These are phyloP conservation scores for Entonaema liquescens DNA, from an alignment of 495 filamentous ascomycete species.

Conservation along the genomic window DNA sequence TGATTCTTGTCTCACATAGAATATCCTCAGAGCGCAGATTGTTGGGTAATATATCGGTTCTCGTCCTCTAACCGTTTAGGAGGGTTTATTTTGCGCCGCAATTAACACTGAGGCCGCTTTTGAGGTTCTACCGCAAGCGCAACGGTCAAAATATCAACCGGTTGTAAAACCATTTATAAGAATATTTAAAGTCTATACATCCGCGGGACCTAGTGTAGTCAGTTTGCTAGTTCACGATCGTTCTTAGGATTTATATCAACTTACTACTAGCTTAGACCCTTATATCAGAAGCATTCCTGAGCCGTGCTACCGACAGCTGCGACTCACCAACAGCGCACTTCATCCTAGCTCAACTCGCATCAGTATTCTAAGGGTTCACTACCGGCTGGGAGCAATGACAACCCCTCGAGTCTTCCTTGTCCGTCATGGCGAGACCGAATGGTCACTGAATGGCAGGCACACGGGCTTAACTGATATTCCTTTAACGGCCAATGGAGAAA, in stretches of 20 bases:
- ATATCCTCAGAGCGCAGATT: neutral
- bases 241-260: neutral
- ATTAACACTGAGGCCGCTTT: neutral
- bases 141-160: neutral
- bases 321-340: neutral
- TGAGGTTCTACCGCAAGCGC: neutral
- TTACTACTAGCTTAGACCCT: neutral
- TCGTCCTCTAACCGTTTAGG: neutral
- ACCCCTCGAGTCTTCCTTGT: slow-evolving; percentile 90
- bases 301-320: neutral
- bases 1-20: neutral
- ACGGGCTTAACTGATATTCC: slow-evolving; percentile 88
- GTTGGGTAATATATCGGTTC: neutral
- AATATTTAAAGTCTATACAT: neutral
- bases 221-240: neutral
- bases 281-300: neutral
- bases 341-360: neutral
- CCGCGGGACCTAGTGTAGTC: neutral
- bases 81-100: neutral
- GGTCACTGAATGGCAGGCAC: slow-evolving; percentile 93
- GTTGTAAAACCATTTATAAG: neutral
- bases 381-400: slow-evolving; percentile 44
- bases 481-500: slow-evolving; percentile 86
- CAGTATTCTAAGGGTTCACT: neutral
- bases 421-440: slow-evolving; percentile 95